Evolutionary conservation across 2,329 filamentous ascomycete genomes (phyloP).

Genomic region (Aspergillus novoparasiticus): DNA sequence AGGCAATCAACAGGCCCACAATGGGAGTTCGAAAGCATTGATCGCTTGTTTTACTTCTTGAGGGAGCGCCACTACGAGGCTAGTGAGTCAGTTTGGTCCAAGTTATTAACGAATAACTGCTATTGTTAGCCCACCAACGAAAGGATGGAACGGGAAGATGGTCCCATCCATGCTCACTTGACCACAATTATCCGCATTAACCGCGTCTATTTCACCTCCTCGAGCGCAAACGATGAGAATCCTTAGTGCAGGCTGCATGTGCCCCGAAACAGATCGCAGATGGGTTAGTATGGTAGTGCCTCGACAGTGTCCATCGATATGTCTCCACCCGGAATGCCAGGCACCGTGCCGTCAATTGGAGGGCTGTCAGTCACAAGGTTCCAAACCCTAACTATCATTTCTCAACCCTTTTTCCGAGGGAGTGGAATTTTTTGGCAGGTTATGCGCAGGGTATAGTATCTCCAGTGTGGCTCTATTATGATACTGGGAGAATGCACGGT

Average conservation of each 20-base stretch:
- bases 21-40: background rate
- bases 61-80: background rate
- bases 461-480: background rate
- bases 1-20: background rate
- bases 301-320: background rate
- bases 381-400: background rate
- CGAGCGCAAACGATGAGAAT: background rate
- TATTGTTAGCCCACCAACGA: background rate
- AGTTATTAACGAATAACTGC: constrained; percentile 1
- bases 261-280: background rate
- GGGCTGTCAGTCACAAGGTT: background rate
- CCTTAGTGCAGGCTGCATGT: background rate
- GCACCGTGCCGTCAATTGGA: background rate
- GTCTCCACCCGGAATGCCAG: background rate
- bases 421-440: background rate
- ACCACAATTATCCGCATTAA: background rate
- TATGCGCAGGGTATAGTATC: background rate
- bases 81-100: background rate
- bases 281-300: background rate
- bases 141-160: background rate
- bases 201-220: background rate
- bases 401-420: too few species aligned
- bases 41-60: constrained; percentile 2
- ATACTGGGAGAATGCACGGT: background rate
- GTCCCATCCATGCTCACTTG: constrained; percentile 1